A percentile compares a stretch with the other conserved stretches of the same genome.
Evolutionary conservation across 371 early-diverging fungal genomes (phyloP).

Genomic region (Dichotomocladium elegans): DNA sequence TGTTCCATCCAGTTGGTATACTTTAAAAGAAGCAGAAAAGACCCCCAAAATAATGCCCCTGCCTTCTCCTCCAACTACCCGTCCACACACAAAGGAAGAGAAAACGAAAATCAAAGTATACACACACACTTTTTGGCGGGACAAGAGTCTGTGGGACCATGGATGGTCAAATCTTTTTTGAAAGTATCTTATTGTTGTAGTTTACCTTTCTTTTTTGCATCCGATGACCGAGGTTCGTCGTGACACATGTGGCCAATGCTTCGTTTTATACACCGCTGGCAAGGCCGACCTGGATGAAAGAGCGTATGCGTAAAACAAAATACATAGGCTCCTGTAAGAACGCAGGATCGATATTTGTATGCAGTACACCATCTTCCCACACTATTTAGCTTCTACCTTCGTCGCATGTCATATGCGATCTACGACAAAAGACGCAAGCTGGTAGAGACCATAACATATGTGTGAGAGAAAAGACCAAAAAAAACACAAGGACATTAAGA

Average conservation of each 20-base stretch:
- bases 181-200: not conserved
- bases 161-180: not conserved
- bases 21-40: no score
- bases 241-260: constrained; percentile 86
- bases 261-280: constrained; percentile 87
- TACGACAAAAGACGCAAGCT: constrained; percentile 77
- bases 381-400: no score
- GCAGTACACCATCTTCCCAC: not conserved
- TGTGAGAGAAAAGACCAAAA: not conserved
- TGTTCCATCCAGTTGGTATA: no score
- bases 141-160: not conserved
- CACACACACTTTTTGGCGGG: not conserved
- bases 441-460: no score
- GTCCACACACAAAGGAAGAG: no score
- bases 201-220: constrained; percentile 23
- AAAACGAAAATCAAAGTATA: no score
- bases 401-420: constrained; percentile 82
- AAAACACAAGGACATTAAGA: not conserved
- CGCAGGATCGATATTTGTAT: not conserved
- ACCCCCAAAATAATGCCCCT: no score
- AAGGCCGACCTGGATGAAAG: constrained; percentile 72
- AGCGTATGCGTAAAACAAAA: no score
- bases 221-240: constrained; percentile 38
- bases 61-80: no score
- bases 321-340: not conserved